Conservation (phyloP, 2,329 filamentous ascomycete genomes). For the Colletotrichum higginsianum region DNA sequence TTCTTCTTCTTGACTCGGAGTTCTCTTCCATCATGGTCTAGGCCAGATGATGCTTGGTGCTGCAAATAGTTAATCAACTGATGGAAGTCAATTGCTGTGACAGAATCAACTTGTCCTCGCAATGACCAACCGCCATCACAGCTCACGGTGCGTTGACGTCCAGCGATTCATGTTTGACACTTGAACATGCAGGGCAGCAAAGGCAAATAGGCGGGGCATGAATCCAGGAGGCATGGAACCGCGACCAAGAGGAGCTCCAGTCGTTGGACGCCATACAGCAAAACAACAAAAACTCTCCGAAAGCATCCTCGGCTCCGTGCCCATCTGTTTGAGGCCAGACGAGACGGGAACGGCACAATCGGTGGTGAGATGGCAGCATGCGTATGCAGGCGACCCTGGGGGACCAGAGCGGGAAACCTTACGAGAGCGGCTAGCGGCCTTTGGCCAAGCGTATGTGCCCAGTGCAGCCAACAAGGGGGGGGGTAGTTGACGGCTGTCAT, state of each 20-base stretch:
- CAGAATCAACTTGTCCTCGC: neutral
- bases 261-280: neutral
- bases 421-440: conserved; percentile 35
- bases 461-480: conserved; percentile 7
- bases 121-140: conserved; percentile 8
- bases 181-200: conserved; percentile 19
- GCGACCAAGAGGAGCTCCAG: conserved; percentile 2
- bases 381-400: conserved; percentile 32
- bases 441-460: conserved; percentile 24
- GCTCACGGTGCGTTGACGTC: conserved; percentile 16
- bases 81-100: conserved; percentile 4
- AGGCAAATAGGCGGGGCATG: conserved; percentile 37
- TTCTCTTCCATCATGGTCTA: neutral
- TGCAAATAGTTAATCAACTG: neutral
- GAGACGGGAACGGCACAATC: conserved; percentile 35
- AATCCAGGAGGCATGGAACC: conserved; percentile 1
- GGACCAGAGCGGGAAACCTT: conserved; percentile 30
- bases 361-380: conserved; percentile 32
- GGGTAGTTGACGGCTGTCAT: conserved; percentile 21
- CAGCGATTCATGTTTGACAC: conserved; percentile 27
- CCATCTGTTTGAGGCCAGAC: conserved; percentile 25
- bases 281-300: conserved; percentile 14
- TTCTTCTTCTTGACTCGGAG: neutral
- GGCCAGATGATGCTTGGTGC: neutral
- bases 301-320: conserved; percentile 31